Base-by-base conservation (phyloP, 2,329 filamentous ascomycete species). In the Tolypocladium cylindrosporum region DNA sequence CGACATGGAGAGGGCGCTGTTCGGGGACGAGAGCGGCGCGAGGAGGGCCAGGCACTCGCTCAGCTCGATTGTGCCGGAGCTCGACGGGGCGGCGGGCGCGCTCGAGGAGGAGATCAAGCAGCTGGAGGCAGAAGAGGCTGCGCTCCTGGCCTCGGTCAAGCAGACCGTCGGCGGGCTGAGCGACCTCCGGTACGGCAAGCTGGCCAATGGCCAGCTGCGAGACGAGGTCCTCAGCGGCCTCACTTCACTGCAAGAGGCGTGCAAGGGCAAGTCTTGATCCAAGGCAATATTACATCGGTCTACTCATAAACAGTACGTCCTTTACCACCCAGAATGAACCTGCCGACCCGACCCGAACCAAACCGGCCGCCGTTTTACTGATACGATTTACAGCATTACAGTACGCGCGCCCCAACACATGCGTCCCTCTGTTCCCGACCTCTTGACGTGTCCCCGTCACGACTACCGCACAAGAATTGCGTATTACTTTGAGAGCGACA, bases 111-210 rank as follows among this genome's bases (percentile, higher is more conserved):
- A 94, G 67, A 83, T 93, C 57, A 75, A 78, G 59, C 77, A 75
- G 43, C 76, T 92, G 5, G 82, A 90, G 63, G 75, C 80, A 40
- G 87, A 93, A 63, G 84, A 88, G 56, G 77, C 78, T 0, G 69
- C 70, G 1, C 74, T 91, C 3, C 71, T 88, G 7, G 76, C 80
- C 4, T 81, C 83, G 13, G 80, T 94, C 55, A 79, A 80, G 62
- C 79, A 84, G 58, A 86, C 81, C 0, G 81, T 94, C 19, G 87
- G 87, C 39, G 84, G 82, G 54, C 75, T 96, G 69, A 95, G 90
- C 71, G 90, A 95, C 71, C 77, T 96, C 57, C 85, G 89, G 52
- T 93, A 94, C 66, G 91, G 91, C 42, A 86, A 85, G 57, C 81
- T 94, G 59, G 79, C 82, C 41, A 88, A 89, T 61, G 71, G 78